Base-by-base conservation (phyloP, 1,284 basidiomycete species). In the Pascua guehoae region DNA sequence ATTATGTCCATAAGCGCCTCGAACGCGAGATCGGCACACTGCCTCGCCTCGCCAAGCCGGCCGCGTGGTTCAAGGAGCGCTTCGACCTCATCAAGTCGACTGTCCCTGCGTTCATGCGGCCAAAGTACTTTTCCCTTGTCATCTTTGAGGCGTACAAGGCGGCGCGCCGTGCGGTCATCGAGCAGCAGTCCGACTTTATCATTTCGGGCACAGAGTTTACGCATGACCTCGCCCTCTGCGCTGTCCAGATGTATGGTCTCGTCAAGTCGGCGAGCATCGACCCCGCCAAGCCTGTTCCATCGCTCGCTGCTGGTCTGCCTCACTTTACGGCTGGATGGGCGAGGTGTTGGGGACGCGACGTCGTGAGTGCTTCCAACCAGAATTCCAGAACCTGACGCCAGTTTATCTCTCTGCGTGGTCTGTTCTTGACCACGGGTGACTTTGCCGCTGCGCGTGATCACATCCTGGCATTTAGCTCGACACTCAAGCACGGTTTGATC, bases 271-370 rank as follows among this genome's bases (percentile, higher is more conserved):
- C 92, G 3, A 94, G 91, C 24, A 81, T 97, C 51, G 85, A 88
- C 55, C 79, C 81, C 2, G 63, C 63, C 67, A 83, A 83, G 66
- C 75, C 82, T 2, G 87, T 86, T 0, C 86, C 94, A 2, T 91
- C 87, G 11, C 81, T 97, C 36, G 92, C 94, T 2, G 93, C 93
- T n/a, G 94, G 94, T 17, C 78, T 97, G 36, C 92, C 94, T 12
- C 93, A 97, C 78, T 97, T 97, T 69, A 81, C 89, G 2, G 79
- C 88, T 9, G 86, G 87, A 8, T 97, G 94, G 93, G 91, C 91
- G 14, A 83, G 93, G 48, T 92, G 89, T 70, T 97, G 94, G 94
- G 93, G 94, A n/a, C 84, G 93, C 41, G 93, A 97, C 74, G 90
- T 95, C 18, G 69, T 71, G 49, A 58, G 71, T 73, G 17, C 8